Evolutionary conservation across 371 early-diverging fungal species (phyloP), one percentile per base, ranked within the genome.

Genomic region (Capillidium rhysosporum): DNA sequence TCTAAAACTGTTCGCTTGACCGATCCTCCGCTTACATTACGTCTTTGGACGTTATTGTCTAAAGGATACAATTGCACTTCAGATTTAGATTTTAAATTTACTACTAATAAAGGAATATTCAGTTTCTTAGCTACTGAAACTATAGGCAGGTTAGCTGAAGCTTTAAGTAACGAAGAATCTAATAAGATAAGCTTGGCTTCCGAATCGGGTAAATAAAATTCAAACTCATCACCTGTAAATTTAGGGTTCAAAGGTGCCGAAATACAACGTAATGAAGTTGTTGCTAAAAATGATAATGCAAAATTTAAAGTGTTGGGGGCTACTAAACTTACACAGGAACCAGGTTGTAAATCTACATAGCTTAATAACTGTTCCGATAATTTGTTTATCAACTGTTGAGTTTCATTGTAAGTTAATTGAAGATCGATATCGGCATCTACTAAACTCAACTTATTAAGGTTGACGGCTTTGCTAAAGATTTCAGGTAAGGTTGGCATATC

Each of bases 221-320:
- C 75, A 43, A 88, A 71, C 65, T 89, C 89, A 31, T 72, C 71
- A 44, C 70, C 70, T 21, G 77, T 77, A 59, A 84, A 79, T 1
- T 71, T 69, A 12, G 86, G 76, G 56, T 88, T 88, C 44, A 91
- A 69, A 18, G 89, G 91, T 20, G 83, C 79, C 1, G 87, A 73
- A 5, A 79, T 62, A 55, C 76, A 68, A 45, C 82, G 74, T 65
- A 72, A 59, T 4, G 74, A 63, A 0, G 78, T 69, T 4, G 72
- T 69, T 7, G 73, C 85, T 41, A 89, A 66, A 52, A 91, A 88
- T 28, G 76, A 65, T 24, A 79, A 64, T 12, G 76, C 63, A 56
- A 78, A 82, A 56, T 79, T 78, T 2, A 86, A 59, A 0, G 79
- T 71, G 60, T 86, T 86, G 21, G 77, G 77, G 54, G 82, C 67